Base-by-base conservation (phyloP, 1,284 basidiomycete genomes). In the Austroboletus rostrupii region DNA sequence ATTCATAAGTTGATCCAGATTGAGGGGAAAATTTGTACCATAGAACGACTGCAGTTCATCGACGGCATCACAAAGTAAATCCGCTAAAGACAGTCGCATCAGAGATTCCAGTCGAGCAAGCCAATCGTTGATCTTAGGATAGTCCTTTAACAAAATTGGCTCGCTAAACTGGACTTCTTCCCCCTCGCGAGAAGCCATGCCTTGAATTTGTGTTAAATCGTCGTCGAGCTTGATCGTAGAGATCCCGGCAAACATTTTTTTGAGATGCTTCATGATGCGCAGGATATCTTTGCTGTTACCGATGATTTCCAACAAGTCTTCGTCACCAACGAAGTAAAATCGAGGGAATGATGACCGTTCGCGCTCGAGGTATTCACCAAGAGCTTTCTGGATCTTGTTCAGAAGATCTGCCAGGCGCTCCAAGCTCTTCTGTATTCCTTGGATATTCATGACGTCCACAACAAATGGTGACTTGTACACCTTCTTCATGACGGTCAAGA, bases 221-320 rank as follows among this genome's bases (percentile, higher is more conserved):
- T 93, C 90, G 65, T 97, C 91, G n/a, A 98, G 77, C 58, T 77
- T 80, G 54, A 99, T 79, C 0, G 91, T 92, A 0, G 92, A 90
- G 42, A 99, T 88, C 36, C 97, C 97, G 7, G 97, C 97, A 70
- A 99, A 99, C 97, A 99, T 99, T 80, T 99, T 99, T 76, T 97
- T 97, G 56, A 99, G 79, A 70, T 99, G 97, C 65, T 98, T 98
- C 87, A 97, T 92, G 68, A 98, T 92, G 28, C 96, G 88, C 43
- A 92, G 73, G 56, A 98, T 96, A 64, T 99, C 97, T 71, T 98
- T 99, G 78, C 92, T 96, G 74, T 99, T 99, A 57, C 97, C 97
- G 55, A 99, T 97, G 63, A 99, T 99, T 70, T 99, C 97, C 54
- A 99, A 80, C 56, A 99, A 72, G 67, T 99, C 97, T 67, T 99